Evolutionary conservation across 805 yeast genomes (phyloP), one percentile per base, ranked within the genome.

Genomic region (Suhomyces canberraensis): DNA sequence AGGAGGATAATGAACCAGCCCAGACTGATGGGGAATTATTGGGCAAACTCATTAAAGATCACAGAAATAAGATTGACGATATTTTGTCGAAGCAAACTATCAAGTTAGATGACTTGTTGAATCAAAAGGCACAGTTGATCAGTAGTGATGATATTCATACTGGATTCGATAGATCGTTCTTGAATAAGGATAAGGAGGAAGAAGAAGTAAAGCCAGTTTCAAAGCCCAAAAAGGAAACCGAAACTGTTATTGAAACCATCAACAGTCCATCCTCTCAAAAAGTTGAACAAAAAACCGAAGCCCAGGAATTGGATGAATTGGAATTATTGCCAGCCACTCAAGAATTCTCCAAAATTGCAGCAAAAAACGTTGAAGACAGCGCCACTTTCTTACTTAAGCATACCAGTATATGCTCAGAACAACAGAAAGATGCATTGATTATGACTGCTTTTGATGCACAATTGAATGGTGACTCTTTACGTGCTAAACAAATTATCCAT

Each of bases 391-490:
- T 84, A 46, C 64, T 71, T 30, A 56, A 54, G 56, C 86, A 82
- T 58, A 77, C 85, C 26, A 69, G 74, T 40, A 85, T 93, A 39
- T 78, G 90, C 33, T 78, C 78, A 3, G 88, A 83, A 46, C 80
- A 81, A 43, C 97, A 93, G 56, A 88, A 90, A 54, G 98, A 93
- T 59, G 87, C 95, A 0, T 75, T 93, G 41, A 70, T 90, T 56
- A 90, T 91, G 96, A 81, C 82, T 15, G 95, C 97, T 0, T 93
- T 93, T 59, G 95, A 91, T 51, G 68, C 71, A 38, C 87, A 88
- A 56, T 69, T 91, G 42, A 78, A 73, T 11, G 83, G 79, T 15
- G 73, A 87, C 32, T 52, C 73, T 0, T 43, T 46, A 4, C 56
- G 59, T 5, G 79, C 95, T 8, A 73, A 71, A 42, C 82, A 78